Evolutionary conservation across 2,329 filamentous ascomycete species (phyloP), one percentile per base, ranked within the genome.

Genomic region (Penicillium occitanis): DNA sequence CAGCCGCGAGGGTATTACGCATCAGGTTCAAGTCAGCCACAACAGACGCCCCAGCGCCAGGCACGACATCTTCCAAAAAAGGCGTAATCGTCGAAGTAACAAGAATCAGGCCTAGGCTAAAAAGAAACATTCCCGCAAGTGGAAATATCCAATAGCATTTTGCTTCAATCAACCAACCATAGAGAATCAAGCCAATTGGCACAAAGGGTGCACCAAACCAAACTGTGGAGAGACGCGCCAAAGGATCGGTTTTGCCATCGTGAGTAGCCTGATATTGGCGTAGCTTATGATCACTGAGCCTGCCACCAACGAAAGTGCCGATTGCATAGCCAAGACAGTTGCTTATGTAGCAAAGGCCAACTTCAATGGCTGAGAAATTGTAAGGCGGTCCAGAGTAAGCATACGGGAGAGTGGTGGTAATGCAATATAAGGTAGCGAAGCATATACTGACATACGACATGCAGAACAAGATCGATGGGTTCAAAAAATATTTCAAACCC

Each of bases 21-120:
- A 65, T 40, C 10, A 67, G 40, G 48, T 67, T 67, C 14, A 67
- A 30, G 61, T 67, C 48, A 25, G 66, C 66, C 25, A 67, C 63
- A 42, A 67, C 55, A 5, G 66, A 65, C n/a, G 66, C 66, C 19
- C 63, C 66, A 11, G 44, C 55, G 4, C 63, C 58, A 2, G 66
- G 66, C 28, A 57, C 60, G 8, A 62, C 25, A 48, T 65, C 66
- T 5, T 63, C 58, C 28, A 67, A 33, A 59, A 62, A 67, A 10
- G 66, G 66, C 48, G 61, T 67, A 4, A 65, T 40, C 14, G 66
- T 67, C 17, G 66, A 65, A 6, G 63, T 67, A 11, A 67, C 42
- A n/a, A 68, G 59, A 60, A 64, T 68, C 13, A 67, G 48, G 8
- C 63, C 63, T 5, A 67, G 58, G 22, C 66, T 50, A 28, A 65